Evolutionary conservation across 176 grass and related monocot genomes (phyloP), one percentile per base, ranked within the genome.

Genomic region (Luzula sylvatica): DNA sequence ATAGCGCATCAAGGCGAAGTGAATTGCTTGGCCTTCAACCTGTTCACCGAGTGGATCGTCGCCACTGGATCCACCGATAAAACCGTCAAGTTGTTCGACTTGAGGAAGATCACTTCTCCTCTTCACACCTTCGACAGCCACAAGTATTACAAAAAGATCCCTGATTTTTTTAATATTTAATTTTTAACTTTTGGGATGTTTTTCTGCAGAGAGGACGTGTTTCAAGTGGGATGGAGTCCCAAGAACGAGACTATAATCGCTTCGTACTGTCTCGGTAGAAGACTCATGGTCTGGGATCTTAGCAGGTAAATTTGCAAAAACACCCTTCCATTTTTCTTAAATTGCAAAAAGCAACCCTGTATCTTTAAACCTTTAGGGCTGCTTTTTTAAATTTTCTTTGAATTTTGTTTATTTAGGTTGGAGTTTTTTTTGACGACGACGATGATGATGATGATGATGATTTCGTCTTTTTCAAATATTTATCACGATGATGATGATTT

Each of bases 221-320:
- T 90, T 74, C 92, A 98, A 90, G 92, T 98, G 69, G 92, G 92
- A 26, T 98, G 92, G 92, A 98, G 75, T 67, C 81, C 92, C n/a
- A 98, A 72, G 65, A 98, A 90, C 58, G 92, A 98, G 62, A 98
- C 86, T 54, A 87, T 98, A 71, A 77, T 98, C 51, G 86, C 92
- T 57, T 98, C 92, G 35, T 90, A 81, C 63, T 98, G 92, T 57
- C 78, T 83, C 15, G 92, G 92, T 14, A 86, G 92, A 59, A 86
- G 92, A 27, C 81, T 98, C 20, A 98, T 98, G 92, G 75, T 98
- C 50, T 98, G 92, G 92, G 92, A 98, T 48, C 58, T 98, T 65
- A 98, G 92, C 92, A 98, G 81, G 92, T 90, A 70, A 63, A 54
- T 52, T n/a, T n/a, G n/a, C n/a, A n/a, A n/a, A n/a, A n/a, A n/a